phyloP scores from a whole-genome alignment of 2,329 filamentous ascomycete genomes.

The Huntiella abstrusa region DNA sequence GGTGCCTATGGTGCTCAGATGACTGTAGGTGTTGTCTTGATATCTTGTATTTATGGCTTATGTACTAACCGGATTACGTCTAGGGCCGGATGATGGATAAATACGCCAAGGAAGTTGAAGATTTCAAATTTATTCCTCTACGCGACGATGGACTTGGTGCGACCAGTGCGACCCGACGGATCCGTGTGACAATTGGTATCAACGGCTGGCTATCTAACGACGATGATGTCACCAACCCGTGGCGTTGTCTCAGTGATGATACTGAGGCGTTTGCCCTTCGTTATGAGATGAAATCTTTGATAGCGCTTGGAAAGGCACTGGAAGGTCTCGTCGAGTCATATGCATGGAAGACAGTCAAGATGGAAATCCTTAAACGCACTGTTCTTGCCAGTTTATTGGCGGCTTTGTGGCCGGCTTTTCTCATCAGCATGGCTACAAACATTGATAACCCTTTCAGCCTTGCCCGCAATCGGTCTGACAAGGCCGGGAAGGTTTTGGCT shows the following conservation, averaged over 20 bases:
- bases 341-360: constrained; percentile 56
- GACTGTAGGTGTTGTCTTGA: constrained; percentile 23
- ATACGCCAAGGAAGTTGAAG: constrained; percentile 73
- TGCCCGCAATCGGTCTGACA: constrained; percentile 57
- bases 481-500: constrained; percentile 61
- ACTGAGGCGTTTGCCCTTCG: constrained; percentile 70
- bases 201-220: constrained; percentile 69
- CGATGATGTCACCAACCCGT: constrained; percentile 60
- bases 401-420: constrained; percentile 49
- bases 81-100: constrained; percentile 67
- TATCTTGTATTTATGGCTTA: neutral
- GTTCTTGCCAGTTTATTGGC: constrained; percentile 49
- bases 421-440: constrained; percentile 46
- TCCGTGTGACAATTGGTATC: constrained; percentile 70
- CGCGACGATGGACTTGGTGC: constrained; percentile 16
- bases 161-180: constrained; percentile 19
- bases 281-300: constrained; percentile 61
- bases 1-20: constrained; percentile 72
- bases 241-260: constrained; percentile 52
- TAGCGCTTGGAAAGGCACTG: constrained; percentile 58
- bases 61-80: neutral
- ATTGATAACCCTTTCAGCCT: constrained; percentile 71
- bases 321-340: constrained; percentile 52
- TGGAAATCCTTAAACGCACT: constrained; percentile 55
- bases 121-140: constrained; percentile 62